A percentile compares a stretch with the other conserved stretches of the same genome.
Conservation (phyloP, 805 yeast species). For the Candida xiaguanensis region DNA sequence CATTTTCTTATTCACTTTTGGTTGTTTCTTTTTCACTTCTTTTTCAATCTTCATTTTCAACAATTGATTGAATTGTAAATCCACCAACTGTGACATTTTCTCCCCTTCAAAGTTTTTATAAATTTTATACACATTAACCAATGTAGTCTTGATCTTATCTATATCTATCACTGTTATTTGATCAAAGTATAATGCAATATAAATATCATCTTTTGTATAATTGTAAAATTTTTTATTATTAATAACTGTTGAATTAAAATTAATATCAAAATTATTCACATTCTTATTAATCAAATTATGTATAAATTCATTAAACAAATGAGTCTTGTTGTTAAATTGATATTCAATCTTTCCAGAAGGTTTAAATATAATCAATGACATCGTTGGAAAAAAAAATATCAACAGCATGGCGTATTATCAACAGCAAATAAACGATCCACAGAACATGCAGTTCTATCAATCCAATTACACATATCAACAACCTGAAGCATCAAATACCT, state of each 20-base stretch:
- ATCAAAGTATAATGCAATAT: constrained; percentile 38
- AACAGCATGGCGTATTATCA: constrained; percentile 39
- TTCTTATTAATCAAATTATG: constrained; percentile 32
- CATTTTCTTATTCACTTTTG: constrained; percentile 28
- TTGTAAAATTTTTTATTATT: constrained; percentile 35
- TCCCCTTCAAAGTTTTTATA: constrained; percentile 24
- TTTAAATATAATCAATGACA: constrained; percentile 33
- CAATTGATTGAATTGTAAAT: constrained; percentile 36
- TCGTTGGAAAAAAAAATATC: not conserved
- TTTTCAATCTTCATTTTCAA: constrained; percentile 24
- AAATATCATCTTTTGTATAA: constrained; percentile 18
- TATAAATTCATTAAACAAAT: constrained; percentile 39
- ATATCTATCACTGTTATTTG: constrained; percentile 36
- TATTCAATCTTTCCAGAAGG: constrained; percentile 35
- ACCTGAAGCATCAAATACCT: constrained; percentile 14
- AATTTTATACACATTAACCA: constrained; percentile 31
- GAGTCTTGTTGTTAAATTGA: constrained; percentile 31
- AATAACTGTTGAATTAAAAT: constrained; percentile 28
- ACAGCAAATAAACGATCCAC: constrained; percentile 30
- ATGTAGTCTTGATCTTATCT: constrained; percentile 31
- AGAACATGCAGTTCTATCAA: constrained; percentile 42
- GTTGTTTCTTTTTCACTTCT: constrained; percentile 3
- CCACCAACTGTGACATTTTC: constrained; percentile 33
- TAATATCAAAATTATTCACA: constrained; percentile 25
- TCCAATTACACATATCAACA: constrained; percentile 33